These are phyloP conservation scores for Malus sylvestris DNA, from an alignment of 306 rosid species.

Conservation along the genomic window DNA sequence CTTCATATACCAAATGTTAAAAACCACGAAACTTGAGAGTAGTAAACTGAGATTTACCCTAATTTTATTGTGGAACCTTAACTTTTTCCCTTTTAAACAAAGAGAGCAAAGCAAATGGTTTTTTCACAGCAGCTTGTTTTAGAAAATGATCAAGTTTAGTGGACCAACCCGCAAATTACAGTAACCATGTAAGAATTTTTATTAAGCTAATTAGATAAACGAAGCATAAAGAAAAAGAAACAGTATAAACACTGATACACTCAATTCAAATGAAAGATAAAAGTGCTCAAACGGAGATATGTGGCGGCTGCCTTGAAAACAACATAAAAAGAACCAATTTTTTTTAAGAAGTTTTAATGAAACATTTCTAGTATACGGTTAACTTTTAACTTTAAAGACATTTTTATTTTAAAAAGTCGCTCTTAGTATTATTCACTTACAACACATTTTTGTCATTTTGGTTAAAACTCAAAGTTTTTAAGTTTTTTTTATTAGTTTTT, in stretches of 20 bases:
- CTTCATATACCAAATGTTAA: too few relatives aligned
- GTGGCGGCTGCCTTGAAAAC: neutral
- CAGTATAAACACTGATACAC: neutral
- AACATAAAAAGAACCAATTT: neutral
- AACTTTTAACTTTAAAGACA: too few relatives aligned
- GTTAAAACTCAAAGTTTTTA: too few relatives aligned
- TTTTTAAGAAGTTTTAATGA: too few relatives aligned
- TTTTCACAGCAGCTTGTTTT: neutral
- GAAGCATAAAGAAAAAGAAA: neutral
- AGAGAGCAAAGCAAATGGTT: neutral
- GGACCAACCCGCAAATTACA: neutral
- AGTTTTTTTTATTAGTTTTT: too few relatives aligned
- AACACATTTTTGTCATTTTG: too few relatives aligned
- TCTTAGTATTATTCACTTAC: accelerated
- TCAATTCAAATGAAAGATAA: neutral
- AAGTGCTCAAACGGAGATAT: neutral
- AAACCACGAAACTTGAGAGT: too few relatives aligned
- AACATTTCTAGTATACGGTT: accelerated
- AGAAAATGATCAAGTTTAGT: neutral
- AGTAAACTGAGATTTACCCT: too few relatives aligned
- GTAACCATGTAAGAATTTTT: neutral
- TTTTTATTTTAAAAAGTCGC: too few relatives aligned
- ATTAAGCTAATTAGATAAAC: neutral
- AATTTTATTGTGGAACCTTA: too few relatives aligned
- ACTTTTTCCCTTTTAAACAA: neutral